phyloP scores from a whole-genome alignment of 345 rosid genomes.

The Aurinia saxatilis region DNA sequence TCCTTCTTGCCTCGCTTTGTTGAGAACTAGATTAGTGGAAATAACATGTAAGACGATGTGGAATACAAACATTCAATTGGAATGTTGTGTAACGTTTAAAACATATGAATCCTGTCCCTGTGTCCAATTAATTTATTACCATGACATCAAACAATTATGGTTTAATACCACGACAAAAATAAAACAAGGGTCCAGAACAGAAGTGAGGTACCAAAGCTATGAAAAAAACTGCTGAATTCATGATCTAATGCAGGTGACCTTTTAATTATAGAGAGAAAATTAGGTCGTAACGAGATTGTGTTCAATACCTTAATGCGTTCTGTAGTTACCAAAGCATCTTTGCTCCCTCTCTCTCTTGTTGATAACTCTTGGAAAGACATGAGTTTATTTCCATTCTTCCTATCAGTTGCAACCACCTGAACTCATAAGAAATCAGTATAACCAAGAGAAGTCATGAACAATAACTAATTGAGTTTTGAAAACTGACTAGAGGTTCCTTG shows the following conservation, averaged over 20 bases:
- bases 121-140: neutral
- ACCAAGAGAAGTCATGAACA: neutral
- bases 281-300: neutral
- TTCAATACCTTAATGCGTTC: constrained; percentile 58
- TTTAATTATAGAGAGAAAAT: neutral
- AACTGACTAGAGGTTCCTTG: neutral
- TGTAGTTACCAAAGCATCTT: constrained; percentile 45
- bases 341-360: constrained; percentile 81
- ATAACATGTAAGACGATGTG: neutral
- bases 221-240: neutral
- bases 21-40: neutral
- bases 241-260: neutral
- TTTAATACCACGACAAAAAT: neutral
- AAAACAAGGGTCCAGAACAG: neutral
- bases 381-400: constrained; percentile 62
- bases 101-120: neutral
- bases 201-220: neutral
- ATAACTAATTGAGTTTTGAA: neutral
- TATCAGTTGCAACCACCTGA: constrained; percentile 84
- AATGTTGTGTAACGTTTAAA: neutral
- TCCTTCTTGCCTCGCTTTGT: neutral
- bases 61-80: neutral
- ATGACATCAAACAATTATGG: neutral
- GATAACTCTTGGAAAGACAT: constrained; percentile 95
- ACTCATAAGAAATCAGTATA: neutral